A percentile compares a stretch with the other conserved stretches of the same genome.
phyloP scores from a whole-genome alignment of 306 rosid species.

The Quercus rubra region DNA sequence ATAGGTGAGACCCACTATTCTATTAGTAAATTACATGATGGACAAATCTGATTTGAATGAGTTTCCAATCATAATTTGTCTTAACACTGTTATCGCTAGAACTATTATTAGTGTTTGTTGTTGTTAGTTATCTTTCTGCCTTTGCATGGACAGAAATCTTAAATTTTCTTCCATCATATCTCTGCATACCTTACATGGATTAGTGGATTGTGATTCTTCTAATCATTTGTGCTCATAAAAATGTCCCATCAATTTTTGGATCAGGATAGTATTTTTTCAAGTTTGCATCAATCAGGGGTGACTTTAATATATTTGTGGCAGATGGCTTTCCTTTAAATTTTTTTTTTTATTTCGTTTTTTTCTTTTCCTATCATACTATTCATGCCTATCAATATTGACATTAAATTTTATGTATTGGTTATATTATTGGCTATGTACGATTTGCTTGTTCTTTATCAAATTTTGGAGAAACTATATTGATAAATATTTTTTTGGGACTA shows the following conservation, averaged over 20 bases:
- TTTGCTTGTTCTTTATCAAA: background rate
- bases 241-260: background rate
- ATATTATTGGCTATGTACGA: background rate
- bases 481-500: too few species aligned
- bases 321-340: background rate
- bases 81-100: background rate
- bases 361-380: background rate
- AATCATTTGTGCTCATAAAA: background rate
- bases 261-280: background rate
- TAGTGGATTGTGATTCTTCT: background rate
- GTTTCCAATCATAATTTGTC: background rate
- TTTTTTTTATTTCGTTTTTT: background rate
- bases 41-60: background rate
- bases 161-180: background rate
- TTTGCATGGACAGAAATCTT: background rate
- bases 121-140: background rate
- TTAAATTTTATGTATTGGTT: background rate
- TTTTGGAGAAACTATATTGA: conserved; percentile 1
- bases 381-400: background rate
- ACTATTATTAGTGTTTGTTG: background rate
- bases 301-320: background rate
- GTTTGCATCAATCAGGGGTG: background rate
- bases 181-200: background rate
- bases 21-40: background rate
- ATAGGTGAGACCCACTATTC: background rate